Evolutionary conservation across 1,139 yeast genomes (phyloP).

Genomic region (Geotrichum cucujoidarum): DNA sequence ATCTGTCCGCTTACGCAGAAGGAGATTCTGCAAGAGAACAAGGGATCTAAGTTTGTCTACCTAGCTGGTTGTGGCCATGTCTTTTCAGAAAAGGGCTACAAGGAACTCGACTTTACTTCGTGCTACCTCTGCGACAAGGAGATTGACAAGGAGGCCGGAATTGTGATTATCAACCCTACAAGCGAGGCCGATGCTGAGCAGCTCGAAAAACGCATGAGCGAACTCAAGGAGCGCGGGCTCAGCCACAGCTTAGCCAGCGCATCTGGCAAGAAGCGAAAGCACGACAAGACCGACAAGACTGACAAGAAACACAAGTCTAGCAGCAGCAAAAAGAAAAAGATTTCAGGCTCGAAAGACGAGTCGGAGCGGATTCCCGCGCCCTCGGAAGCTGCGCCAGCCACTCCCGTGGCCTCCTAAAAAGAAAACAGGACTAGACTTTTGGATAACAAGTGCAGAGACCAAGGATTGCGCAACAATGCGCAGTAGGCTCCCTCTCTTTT

Average conservation of each 20-base stretch:
- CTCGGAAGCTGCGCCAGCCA: too few species aligned
- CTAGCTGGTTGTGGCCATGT: conserved; percentile 54
- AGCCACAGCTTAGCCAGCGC: conserved; percentile 48
- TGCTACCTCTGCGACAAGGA: conserved; percentile 44
- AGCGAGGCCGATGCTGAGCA: conserved; percentile 28
- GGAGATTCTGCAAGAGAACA: conserved; percentile 34
- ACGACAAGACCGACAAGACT: conserved; percentile 1
- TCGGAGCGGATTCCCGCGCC: too few species aligned
- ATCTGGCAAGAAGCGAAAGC: conserved; percentile 29
- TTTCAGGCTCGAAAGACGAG: too few species aligned
- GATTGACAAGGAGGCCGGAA: conserved; percentile 36
- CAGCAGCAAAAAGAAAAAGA: conserved; percentile 3
- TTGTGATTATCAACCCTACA: conserved; percentile 39
- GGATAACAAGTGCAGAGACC: too few species aligned
- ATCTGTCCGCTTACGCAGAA: conserved; percentile 52
- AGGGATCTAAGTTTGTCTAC: conserved; percentile 42
- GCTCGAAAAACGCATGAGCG: conserved; percentile 38
- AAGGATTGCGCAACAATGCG: too few species aligned
- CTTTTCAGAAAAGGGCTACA: conserved; percentile 39
- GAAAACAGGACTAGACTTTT: too few species aligned
- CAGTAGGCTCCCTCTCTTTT: too few species aligned
- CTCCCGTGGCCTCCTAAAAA: too few species aligned
- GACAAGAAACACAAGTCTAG: neutral
- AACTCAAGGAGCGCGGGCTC: conserved; percentile 37
- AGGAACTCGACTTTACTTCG: conserved; percentile 20